Conservation (phyloP, 169 alveolate genomes). For the Eimeria falciformis region DNA sequence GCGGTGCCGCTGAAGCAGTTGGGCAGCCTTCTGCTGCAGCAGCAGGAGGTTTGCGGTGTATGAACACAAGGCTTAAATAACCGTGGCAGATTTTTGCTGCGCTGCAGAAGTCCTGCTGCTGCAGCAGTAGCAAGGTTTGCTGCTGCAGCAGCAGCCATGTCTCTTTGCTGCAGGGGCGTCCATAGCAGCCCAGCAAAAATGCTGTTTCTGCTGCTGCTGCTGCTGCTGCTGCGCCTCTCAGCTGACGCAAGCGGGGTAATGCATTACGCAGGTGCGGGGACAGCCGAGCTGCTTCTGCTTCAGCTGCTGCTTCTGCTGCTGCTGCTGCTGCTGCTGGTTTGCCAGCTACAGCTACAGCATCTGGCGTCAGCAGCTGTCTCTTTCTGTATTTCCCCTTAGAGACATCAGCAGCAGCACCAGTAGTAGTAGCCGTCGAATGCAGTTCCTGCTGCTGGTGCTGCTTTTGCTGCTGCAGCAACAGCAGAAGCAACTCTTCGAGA, state of each 20-base stretch:
- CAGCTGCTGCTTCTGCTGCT: not conserved
- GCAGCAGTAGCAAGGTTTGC: conserved; percentile 48
- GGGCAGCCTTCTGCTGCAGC: conserved; percentile 28
- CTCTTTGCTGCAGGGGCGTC: conserved; percentile 50
- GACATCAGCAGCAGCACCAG: not conserved
- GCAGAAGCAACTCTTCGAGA: conserved; percentile 30
- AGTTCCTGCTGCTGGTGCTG: conserved; percentile 11
- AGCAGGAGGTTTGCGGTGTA: conserved; percentile 60
- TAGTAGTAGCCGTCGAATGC: not conserved
- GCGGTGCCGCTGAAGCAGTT: not conserved
- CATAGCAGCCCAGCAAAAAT: conserved; percentile 54
- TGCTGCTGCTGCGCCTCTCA: conserved; percentile 4
- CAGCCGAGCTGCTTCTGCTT: conserved; percentile 26
- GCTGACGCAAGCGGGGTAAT: conserved; percentile 32
- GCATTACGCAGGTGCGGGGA: not conserved
- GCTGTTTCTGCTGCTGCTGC: conserved; percentile 52
- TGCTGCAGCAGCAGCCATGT: conserved; percentile 59
- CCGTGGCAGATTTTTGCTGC: conserved; percentile 61
- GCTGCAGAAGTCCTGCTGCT: conserved; percentile 5
- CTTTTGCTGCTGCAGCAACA: conserved; percentile 14
- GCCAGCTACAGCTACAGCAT: not conserved
- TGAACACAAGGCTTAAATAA: conserved; percentile 23
- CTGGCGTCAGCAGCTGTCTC: not conserved
- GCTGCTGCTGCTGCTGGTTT: not conserved
- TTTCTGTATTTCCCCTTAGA: not conserved